These are phyloP conservation scores for Exobasidium cylindrosporum DNA, from an alignment of 1,284 basidiomycete species.

Conservation along the genomic window DNA sequence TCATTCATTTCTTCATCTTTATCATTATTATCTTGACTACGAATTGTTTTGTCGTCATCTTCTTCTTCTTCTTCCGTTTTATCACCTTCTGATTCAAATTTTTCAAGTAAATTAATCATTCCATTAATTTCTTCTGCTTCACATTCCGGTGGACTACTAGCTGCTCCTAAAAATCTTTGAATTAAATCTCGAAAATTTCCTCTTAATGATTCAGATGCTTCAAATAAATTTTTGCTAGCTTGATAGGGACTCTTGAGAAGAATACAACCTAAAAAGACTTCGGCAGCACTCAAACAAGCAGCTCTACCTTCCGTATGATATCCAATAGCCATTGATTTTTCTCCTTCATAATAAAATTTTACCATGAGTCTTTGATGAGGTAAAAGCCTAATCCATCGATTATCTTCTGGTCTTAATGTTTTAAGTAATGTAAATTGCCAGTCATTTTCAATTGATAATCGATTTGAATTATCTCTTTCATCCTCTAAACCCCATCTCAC, in stretches of 20 bases:
- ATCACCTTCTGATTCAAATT: background rate
- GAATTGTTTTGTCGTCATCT: background rate
- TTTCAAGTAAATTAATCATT: background rate
- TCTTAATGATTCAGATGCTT: background rate
- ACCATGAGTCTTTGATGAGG: background rate
- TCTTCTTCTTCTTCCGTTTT: background rate
- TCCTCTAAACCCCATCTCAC: background rate
- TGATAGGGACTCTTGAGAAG: background rate
- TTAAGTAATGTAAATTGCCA: background rate
- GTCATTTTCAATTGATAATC: background rate
- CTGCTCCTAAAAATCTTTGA: background rate
- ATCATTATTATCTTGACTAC: background rate
- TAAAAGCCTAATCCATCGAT: background rate
- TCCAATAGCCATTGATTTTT: background rate
- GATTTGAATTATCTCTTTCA: background rate
- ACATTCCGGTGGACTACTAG: background rate
- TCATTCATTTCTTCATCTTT: background rate
- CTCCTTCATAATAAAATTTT: background rate
- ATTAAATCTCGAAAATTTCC: background rate
- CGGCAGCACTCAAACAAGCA: background rate
- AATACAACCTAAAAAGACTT: slow-evolving; percentile 3
- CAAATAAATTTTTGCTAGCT: background rate
- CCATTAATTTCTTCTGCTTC: background rate
- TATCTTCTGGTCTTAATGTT: background rate
- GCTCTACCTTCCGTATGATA: background rate